These are phyloP conservation scores for Curvularia verruculosa DNA, from an alignment of 2,329 filamentous ascomycete species.

Conservation along the genomic window DNA sequence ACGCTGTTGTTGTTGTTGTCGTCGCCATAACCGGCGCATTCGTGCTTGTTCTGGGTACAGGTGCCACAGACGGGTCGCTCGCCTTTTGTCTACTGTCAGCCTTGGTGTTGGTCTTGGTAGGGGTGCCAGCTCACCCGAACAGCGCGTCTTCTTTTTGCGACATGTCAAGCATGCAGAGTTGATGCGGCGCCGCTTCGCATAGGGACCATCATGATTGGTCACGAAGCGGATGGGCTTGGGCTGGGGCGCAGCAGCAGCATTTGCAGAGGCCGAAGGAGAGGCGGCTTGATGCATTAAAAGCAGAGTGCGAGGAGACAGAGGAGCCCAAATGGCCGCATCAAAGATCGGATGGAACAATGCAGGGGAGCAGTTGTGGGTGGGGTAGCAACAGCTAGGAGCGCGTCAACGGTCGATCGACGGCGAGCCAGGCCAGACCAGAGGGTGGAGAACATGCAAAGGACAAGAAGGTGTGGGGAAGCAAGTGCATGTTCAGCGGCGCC, in stretches of 20 bases:
- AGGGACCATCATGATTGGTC: constrained; percentile 51
- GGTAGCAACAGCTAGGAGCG: constrained; percentile 16
- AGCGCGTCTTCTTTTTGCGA: constrained; percentile 58
- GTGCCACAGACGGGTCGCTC: constrained; percentile 54
- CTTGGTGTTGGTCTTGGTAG: not conserved
- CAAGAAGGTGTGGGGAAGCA: constrained; percentile 21
- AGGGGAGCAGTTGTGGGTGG: constrained; percentile 19
- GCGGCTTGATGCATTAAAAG: constrained; percentile 45
- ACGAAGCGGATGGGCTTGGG: constrained; percentile 51
- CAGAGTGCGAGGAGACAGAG: constrained; percentile 19
- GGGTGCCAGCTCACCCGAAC: constrained; percentile 44
- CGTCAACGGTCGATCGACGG: constrained; percentile 12
- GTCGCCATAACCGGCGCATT: constrained; percentile 55
- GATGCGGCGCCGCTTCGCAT: constrained; percentile 51
- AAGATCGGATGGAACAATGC: constrained; percentile 6
- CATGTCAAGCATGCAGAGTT: constrained; percentile 56
- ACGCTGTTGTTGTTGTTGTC: constrained; percentile 44
- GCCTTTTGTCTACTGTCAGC: constrained; percentile 26
- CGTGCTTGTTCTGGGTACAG: constrained; percentile 56
- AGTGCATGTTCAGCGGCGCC: constrained; percentile 29
- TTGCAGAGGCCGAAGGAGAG: constrained; percentile 34
- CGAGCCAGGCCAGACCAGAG: constrained; percentile 16
- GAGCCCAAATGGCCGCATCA: constrained; percentile 18
- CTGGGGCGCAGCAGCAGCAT: constrained; percentile 38
- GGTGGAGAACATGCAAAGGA: constrained; percentile 21